Percentiles rank a stretch among this genome's conserved stretches.
phyloP scores from a whole-genome alignment of 805 yeast genomes.

The Candida namnaoensis region DNA sequence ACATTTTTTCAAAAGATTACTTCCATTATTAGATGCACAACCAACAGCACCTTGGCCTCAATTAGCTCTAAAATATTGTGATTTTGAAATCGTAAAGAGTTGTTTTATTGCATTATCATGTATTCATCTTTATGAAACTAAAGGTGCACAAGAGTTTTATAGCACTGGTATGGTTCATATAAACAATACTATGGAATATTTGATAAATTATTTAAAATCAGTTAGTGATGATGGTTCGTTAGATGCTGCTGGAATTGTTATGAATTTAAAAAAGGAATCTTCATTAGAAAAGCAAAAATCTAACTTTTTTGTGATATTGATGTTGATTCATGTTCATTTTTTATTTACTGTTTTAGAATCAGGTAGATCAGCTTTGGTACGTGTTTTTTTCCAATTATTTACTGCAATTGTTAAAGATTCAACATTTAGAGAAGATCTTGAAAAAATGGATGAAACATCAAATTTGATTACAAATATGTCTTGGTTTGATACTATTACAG shows the following conservation, averaged over 20 bases:
- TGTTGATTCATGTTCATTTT: slow-evolving; percentile 45
- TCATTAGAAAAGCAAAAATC: slow-evolving; percentile 25
- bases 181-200: slow-evolving; percentile 46
- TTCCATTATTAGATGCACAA: slow-evolving; percentile 49
- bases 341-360: slow-evolving; percentile 44
- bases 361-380: slow-evolving; percentile 42
- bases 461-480: slow-evolving; percentile 41
- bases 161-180: slow-evolving; percentile 44
- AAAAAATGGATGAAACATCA: slow-evolving; percentile 39
- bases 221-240: slow-evolving; percentile 11
- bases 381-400: slow-evolving; percentile 40
- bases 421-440: slow-evolving; percentile 32
- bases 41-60: slow-evolving; percentile 59
- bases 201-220: slow-evolving; percentile 33
- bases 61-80: slow-evolving; percentile 46
- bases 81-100: slow-evolving; percentile 47
- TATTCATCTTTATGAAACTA: slow-evolving; percentile 47
- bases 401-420: slow-evolving; percentile 39
- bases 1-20: slow-evolving; percentile 45
- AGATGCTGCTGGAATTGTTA: slow-evolving; percentile 26
- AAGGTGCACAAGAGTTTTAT: slow-evolving; percentile 43
- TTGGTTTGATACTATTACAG: slow-evolving; percentile 53
- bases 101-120: slow-evolving; percentile 50
- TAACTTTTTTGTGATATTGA: slow-evolving; percentile 37
- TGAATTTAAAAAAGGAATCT: slow-evolving; percentile 26